Evolutionary conservation across 2,329 filamentous ascomycete genomes (phyloP), one percentile per base, ranked within the genome.

Genomic region (Albifimbria verrucaria): DNA sequence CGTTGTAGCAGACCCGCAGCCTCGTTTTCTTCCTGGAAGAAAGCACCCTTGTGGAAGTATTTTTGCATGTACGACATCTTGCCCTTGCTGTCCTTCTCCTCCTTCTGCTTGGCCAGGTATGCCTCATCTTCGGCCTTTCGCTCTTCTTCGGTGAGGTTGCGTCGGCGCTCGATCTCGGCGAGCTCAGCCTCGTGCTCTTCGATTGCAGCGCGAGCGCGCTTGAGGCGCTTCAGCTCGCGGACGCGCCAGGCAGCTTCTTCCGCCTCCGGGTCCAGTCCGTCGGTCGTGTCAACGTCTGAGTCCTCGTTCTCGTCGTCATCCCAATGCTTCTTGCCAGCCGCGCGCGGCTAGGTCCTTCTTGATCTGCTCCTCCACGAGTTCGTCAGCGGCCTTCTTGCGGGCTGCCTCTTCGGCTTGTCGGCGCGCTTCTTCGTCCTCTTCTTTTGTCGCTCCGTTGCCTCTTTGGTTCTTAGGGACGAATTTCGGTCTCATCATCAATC

Each of bases 1-100:
- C 94, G 80, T 65, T 87, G 82, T 57, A 89, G 86, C 45, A 97
- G 76, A 1, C 90, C 90, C 57, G 89, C 85, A 17, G 84, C 85
- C 61, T 86, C 84, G 49, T 86, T 80, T 62, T 95, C 89, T 50
- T 92, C 90, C 60, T 88, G 89, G 77, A 90, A 97, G 76, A 97
- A 99, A 17, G 94, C 94, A 48, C 94, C 94, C 74, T 92, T 93
- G 78, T 99, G 94, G 72, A 90, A 92, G 75, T 97, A 99, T 68
- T 92, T 92, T 67, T 97, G 92, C 89, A 97, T 90, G 69, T 86
- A 97, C 2, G 82, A 82, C 79, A 94, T 90, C 72, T 93, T 88
- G 50, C 91, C 91, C 55, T 88, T 87, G 49, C 78, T 72, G 56
- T 89, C 85, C 62, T 90, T 89, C 57, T 96, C 92, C 57, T 89